These are phyloP conservation scores for Fusarium clavum DNA, from an alignment of 2,329 filamentous ascomycete species.

Conservation along the genomic window DNA sequence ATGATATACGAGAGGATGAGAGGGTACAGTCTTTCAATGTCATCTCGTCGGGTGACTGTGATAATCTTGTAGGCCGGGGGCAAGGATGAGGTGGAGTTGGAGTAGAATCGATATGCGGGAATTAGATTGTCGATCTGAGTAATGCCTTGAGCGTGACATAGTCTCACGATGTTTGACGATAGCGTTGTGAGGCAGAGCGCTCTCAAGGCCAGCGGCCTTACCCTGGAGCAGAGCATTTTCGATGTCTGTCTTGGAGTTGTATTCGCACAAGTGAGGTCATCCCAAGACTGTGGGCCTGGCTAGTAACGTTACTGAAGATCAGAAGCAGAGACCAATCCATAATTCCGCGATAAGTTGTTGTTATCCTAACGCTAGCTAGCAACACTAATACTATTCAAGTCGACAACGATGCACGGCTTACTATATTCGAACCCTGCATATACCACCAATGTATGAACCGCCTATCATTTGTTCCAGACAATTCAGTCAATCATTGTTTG, in stretches of 20 bases:
- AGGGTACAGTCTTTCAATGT: background rate
- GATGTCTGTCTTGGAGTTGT: background rate
- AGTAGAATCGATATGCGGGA: background rate
- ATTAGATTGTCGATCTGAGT: background rate
- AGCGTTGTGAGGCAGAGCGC: background rate
- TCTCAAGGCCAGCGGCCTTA: background rate
- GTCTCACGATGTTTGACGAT: background rate
- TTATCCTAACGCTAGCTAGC: background rate
- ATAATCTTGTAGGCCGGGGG: background rate
- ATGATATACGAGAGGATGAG: constrained; percentile 2
- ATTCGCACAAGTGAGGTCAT: background rate
- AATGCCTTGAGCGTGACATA: background rate
- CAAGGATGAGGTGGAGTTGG: background rate
- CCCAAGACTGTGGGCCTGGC: background rate
- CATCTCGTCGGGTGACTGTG: background rate
- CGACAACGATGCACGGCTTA: background rate
- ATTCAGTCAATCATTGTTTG: background rate
- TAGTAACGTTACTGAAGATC: background rate
- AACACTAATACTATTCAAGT: background rate
- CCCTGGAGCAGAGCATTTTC: constrained; percentile 2
- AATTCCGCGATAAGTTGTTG: background rate
- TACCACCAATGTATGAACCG: background rate
- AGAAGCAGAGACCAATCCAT: background rate
- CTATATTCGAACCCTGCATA: background rate
- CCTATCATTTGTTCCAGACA: background rate